Evolutionary conservation across 805 yeast species (phyloP).

Genomic region (Yarrowia sp.): DNA sequence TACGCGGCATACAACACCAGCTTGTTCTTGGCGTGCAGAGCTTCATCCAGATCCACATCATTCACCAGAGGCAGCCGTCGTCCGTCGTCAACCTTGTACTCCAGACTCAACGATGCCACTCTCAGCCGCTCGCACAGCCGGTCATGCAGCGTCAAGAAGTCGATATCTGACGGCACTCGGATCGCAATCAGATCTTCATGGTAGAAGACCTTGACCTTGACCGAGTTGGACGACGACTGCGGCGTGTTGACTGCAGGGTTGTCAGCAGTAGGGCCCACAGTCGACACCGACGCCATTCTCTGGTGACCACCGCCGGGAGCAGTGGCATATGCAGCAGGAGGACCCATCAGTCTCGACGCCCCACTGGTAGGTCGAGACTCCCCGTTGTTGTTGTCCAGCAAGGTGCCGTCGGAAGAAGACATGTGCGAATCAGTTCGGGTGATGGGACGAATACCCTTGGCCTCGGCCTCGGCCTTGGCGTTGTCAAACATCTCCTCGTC

Average conservation of each 20-base stretch:
- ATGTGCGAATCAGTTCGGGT: neutral
- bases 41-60: conserved; percentile 37
- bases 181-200: conserved; percentile 43
- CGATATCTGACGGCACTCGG: conserved; percentile 39
- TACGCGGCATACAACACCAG: conserved; percentile 38
- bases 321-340: conserved; percentile 16
- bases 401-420: conserved; percentile 2
- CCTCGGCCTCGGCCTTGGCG: neutral
- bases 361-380: conserved; percentile 19
- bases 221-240: conserved; percentile 27
- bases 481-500: neutral
- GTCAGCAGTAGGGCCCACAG: conserved; percentile 20
- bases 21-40: conserved; percentile 37
- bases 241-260: conserved; percentile 22
- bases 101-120: conserved; percentile 34
- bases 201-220: conserved; percentile 43
- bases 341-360: conserved; percentile 2
- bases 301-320: neutral
- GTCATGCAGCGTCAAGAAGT: conserved; percentile 36
- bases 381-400: neutral
- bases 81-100: conserved; percentile 35
- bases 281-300: conserved; percentile 14
- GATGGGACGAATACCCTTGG: neutral
- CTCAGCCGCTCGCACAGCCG: conserved; percentile 40
- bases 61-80: conserved; percentile 31